Evolutionary conservation across 2,329 filamentous ascomycete genomes (phyloP).

Genomic region (Ophidiomyces ophidiicola): DNA sequence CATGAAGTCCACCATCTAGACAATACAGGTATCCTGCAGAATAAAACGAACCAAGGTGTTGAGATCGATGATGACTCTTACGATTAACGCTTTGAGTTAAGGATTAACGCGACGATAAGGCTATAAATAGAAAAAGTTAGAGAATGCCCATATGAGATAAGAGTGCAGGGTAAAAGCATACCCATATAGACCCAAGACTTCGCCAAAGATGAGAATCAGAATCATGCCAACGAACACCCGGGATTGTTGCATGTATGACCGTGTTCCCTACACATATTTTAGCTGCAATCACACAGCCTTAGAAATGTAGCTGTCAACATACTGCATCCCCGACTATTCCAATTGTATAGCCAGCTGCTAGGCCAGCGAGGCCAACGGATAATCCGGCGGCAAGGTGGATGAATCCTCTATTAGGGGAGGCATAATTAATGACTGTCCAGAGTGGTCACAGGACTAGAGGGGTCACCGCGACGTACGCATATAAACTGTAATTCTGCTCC

Average conservation of each 20-base stretch:
- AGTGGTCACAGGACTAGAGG: not conserved
- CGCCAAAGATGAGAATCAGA: conserved; percentile 93
- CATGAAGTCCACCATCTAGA: not conserved
- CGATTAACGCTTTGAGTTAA: conserved; percentile 64
- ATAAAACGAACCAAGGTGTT: not conserved
- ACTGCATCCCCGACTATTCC: conserved; percentile 88
- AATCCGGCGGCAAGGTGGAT: conserved; percentile 87
- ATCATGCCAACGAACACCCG: conserved; percentile 98
- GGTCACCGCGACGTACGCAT: conserved; percentile 66
- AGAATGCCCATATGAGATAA: not conserved
- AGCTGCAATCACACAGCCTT: conserved; percentile 12
- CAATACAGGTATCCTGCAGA: not conserved
- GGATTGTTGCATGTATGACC: conserved; percentile 91
- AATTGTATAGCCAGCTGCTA: conserved; percentile 93
- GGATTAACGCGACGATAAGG: conserved; percentile 78
- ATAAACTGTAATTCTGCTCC: conserved; percentile 63
- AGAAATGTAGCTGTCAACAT: conserved; percentile 21
- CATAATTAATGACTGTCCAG: conserved; percentile 14
- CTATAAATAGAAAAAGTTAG: conserved; percentile 35
- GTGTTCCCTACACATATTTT: conserved; percentile 49
- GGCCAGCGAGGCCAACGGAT: conserved; percentile 79
- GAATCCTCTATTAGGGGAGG: conserved; percentile 51
- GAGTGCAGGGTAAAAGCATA: conserved; percentile 58
- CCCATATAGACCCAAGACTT: conserved; percentile 95
- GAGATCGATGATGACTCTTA: not conserved